Conservation (phyloP, 768 basidiomycete genomes). For the Scleroderma bovista region DNA sequence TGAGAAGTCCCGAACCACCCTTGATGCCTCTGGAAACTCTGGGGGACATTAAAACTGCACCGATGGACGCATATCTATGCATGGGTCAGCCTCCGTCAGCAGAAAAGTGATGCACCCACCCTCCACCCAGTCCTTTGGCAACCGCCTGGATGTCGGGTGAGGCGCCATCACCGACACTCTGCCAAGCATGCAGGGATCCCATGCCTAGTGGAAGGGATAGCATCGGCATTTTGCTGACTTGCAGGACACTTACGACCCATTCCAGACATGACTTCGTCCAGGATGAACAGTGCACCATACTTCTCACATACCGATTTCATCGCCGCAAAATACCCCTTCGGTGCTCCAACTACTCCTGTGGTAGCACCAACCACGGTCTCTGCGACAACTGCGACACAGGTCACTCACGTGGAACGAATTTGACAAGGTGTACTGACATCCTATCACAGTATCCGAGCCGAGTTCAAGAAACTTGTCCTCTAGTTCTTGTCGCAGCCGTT, state of each 20-base stretch:
- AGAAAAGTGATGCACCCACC: conserved; percentile 40
- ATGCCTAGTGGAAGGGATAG: conserved; percentile 46
- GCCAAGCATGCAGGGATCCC: conserved; percentile 85
- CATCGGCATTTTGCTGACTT: neutral
- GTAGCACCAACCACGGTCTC: conserved; percentile 88
- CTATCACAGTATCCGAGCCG: conserved; percentile 78
- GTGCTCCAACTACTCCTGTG: conserved; percentile 68
- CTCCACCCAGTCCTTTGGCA: conserved; percentile 88
- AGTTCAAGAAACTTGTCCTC: conserved; percentile 82
- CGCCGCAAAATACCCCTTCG: conserved; percentile 80
- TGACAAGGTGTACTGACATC: conserved; percentile 45
- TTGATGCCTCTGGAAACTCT: conserved; percentile 66
- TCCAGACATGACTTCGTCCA: conserved; percentile 91
- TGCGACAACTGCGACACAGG: conserved; percentile 56
- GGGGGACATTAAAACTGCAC: conserved; percentile 73
- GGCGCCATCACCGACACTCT: conserved; percentile 72
- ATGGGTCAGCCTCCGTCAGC: neutral
- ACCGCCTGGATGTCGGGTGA: conserved; percentile 84
- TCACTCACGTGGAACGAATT: no score
- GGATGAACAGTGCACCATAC: conserved; percentile 66
- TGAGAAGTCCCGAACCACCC: conserved; percentile 64
- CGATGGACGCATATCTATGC: conserved; percentile 71
- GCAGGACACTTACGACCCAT: conserved; percentile 66
- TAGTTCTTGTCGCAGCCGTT: conserved; percentile 70
- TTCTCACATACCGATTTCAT: conserved; percentile 82